phyloP scores from a whole-genome alignment of 306 rosid species.

The Abrus precatorius region DNA sequence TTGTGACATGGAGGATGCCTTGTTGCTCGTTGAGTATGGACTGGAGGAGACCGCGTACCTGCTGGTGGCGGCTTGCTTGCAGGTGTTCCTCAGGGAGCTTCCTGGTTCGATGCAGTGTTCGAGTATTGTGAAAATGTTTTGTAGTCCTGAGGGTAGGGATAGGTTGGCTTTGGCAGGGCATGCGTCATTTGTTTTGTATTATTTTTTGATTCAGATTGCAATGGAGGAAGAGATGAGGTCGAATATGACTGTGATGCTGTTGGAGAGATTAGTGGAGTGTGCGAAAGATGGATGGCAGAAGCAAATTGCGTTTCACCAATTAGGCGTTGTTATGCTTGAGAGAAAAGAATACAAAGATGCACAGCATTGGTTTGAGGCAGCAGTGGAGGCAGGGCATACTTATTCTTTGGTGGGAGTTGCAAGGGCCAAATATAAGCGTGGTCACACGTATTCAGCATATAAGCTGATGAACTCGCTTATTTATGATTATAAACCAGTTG shows the following conservation, averaged over 20 bases:
- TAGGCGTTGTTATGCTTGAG: constrained; percentile 87
- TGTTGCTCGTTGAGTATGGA: constrained; percentile 75
- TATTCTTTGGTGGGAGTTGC: constrained; percentile 85
- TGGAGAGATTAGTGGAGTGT: constrained; percentile 84
- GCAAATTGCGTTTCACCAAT: constrained; percentile 79
- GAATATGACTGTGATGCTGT: constrained; percentile 80
- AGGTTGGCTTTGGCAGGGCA: constrained; percentile 71
- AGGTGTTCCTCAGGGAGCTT: constrained; percentile 83
- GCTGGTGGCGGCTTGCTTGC: constrained; percentile 90
- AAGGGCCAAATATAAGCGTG: constrained; percentile 82
- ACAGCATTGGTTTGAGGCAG: constrained; percentile 73
- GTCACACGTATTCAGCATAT: constrained; percentile 81
- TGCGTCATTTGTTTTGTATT: constrained; percentile 76
- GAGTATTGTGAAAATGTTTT: constrained; percentile 63
- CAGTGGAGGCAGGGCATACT: constrained; percentile 76
- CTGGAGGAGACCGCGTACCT: constrained; percentile 78
- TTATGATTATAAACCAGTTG: constrained; percentile 72
- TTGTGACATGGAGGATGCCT: constrained; percentile 69
- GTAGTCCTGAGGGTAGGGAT: constrained; percentile 76
- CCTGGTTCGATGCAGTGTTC: constrained; percentile 66
- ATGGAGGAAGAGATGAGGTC: constrained; percentile 92
- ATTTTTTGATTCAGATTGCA: constrained; percentile 77
- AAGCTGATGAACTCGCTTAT: constrained; percentile 78
- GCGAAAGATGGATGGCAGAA: constrained; percentile 78
- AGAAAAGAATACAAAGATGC: constrained; percentile 88